Evolutionary conservation across 192 early-diverging fungal species (phyloP).

Genomic region (Obelidium mucronatum): DNA sequence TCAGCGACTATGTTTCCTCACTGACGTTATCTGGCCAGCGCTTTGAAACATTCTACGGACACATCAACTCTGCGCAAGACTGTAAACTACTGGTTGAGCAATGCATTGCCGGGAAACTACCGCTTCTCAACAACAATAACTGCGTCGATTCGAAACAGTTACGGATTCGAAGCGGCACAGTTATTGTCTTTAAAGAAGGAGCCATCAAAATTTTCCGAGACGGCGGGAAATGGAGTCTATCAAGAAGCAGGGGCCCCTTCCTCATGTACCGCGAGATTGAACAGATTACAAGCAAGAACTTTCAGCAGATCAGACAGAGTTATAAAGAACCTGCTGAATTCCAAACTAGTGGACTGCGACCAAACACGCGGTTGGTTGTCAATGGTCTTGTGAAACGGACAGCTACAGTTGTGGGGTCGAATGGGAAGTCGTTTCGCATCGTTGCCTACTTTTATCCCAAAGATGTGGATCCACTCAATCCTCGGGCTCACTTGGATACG

Average conservation of each 20-base stretch:
- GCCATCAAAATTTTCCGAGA: not conserved
- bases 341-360: not conserved
- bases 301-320: not conserved
- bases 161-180: constrained; percentile 17
- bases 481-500: not conserved
- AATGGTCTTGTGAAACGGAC: constrained; percentile 11
- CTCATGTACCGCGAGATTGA: constrained; percentile 20
- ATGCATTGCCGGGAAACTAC: not conserved
- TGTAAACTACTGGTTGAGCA: not conserved
- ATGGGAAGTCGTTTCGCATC: not conserved
- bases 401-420: not conserved
- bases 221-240: not conserved
- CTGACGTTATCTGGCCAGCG: not conserved
- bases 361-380: not conserved
- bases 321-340: not conserved
- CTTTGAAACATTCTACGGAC: constrained; percentile 14
- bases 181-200: constrained; percentile 21
- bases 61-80: not conserved
- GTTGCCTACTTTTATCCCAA: constrained; percentile 19
- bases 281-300: not conserved
- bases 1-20: not conserved
- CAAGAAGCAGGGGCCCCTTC: constrained; percentile 13
- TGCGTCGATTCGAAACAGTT: not conserved
- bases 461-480: constrained; percentile 6
- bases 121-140: not conserved